Evolutionary conservation across 106 monocot genomes (phyloP).

Genomic region (Dioscorea zingiberensis): DNA sequence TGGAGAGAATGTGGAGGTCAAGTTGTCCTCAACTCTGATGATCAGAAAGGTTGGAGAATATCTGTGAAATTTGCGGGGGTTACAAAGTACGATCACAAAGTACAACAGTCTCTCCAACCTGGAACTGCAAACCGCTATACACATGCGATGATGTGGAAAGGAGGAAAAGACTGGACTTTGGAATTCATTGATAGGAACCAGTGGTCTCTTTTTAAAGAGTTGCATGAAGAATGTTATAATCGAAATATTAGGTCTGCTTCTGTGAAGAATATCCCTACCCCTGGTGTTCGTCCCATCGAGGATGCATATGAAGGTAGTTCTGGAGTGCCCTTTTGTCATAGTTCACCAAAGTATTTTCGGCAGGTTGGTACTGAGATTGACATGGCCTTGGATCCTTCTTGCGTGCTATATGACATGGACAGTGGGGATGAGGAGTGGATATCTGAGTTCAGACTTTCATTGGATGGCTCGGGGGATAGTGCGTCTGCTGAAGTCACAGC

Average conservation of each 20-base stretch:
- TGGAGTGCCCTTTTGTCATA: constrained; percentile 39
- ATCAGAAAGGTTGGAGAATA: constrained; percentile 54
- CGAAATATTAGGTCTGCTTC: constrained; percentile 65
- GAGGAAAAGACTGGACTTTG: constrained; percentile 83
- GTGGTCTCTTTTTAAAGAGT: constrained; percentile 88
- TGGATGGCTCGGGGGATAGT: constrained; percentile 4
- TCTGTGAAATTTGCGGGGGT: constrained; percentile 57
- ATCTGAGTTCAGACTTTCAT: constrained; percentile 31
- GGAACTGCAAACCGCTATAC: constrained; percentile 82
- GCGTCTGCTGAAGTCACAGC: constrained; percentile 33
- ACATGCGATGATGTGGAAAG: constrained; percentile 99
- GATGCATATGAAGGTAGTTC: constrained; percentile 25
- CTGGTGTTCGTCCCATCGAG: constrained; percentile 61
- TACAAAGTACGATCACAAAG: constrained; percentile 52
- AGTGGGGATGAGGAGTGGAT: constrained; percentile 89
- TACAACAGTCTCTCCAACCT: constrained; percentile 68
- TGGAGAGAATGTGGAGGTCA: constrained; percentile 79
- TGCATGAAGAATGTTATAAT: constrained; percentile 85
- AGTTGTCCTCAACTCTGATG: constrained; percentile 61
- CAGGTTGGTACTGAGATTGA: constrained; percentile 78
- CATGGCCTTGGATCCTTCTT: constrained; percentile 59
- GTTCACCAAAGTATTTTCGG: constrained; percentile 45
- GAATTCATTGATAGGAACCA: constrained; percentile 82
- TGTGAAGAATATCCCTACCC: constrained; percentile 85
- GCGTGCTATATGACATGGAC: constrained; percentile 90